phyloP scores from a whole-genome alignment of 2,329 filamentous ascomycete species.

The Clarireedia sp. region DNA sequence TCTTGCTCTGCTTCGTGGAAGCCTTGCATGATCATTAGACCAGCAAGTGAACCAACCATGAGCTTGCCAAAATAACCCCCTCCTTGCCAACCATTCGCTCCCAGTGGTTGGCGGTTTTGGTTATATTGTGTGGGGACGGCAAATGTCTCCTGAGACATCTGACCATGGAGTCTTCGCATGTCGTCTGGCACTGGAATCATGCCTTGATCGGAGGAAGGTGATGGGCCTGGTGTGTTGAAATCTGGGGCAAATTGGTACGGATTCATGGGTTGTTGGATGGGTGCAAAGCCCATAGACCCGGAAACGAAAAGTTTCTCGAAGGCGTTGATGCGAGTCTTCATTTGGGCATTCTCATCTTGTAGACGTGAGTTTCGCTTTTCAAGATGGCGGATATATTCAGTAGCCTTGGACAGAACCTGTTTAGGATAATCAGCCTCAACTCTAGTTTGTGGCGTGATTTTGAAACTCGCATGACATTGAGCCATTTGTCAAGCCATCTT shows the following conservation, averaged over 20 bases:
- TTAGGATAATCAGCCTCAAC: slow-evolving; percentile 8
- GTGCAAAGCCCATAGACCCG: slow-evolving; percentile 55
- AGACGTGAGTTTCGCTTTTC: slow-evolving; percentile 84
- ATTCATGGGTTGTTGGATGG: slow-evolving; percentile 41
- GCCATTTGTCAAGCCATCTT: background rate
- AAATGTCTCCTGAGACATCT: slow-evolving; percentile 28
- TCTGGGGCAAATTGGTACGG: slow-evolving; percentile 26
- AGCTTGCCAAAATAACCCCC: slow-evolving; percentile 57
- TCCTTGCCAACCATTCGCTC: slow-evolving; percentile 48
- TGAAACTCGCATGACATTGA: slow-evolving; percentile 9
- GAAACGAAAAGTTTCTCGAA: slow-evolving; percentile 74
- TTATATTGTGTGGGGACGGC: slow-evolving; percentile 28
- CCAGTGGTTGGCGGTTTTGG: slow-evolving; percentile 45
- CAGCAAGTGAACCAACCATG: slow-evolving; percentile 87
- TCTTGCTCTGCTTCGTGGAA: slow-evolving; percentile 55
- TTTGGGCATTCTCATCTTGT: slow-evolving; percentile 68
- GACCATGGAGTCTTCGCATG: slow-evolving; percentile 38
- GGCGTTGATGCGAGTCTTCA: slow-evolving; percentile 70
- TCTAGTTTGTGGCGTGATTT: slow-evolving; percentile 1
- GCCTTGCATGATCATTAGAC: slow-evolving; percentile 85
- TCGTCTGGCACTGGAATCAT: slow-evolving; percentile 61
- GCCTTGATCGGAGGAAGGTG: slow-evolving; percentile 37
- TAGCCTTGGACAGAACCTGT: slow-evolving; percentile 75
- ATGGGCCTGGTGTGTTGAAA: slow-evolving; percentile 24
- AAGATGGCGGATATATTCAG: slow-evolving; percentile 89